phyloP scores from a whole-genome alignment of 139 green algal species.

The Chlorella sorokiniana region DNA sequence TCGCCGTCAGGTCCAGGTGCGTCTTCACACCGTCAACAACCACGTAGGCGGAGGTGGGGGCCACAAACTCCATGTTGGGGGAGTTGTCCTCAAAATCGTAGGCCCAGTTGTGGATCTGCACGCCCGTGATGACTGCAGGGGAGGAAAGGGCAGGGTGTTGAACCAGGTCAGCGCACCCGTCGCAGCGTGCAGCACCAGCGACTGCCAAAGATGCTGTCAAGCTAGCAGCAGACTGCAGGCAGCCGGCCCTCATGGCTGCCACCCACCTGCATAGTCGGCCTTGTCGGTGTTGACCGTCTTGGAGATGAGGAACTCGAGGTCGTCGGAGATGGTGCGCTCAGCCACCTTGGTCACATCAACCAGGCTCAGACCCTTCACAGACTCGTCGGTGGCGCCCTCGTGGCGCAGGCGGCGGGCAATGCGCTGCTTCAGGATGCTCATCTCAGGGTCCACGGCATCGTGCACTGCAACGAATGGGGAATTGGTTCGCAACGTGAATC shows the following conservation, averaged over 20 bases:
- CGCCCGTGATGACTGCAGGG: slow-evolving; percentile 71
- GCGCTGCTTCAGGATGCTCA: slow-evolving; percentile 86
- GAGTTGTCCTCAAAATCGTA: slow-evolving; percentile 54
- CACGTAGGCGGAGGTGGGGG: slow-evolving; percentile 66
- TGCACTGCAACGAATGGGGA: slow-evolving; percentile 47
- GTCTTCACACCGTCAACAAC: slow-evolving; percentile 77
- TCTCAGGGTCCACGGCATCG: slow-evolving; percentile 85
- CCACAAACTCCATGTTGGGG: slow-evolving; percentile 80
- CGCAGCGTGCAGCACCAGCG: background rate
- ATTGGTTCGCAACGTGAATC: no score
- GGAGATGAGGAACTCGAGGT: slow-evolving; percentile 88
- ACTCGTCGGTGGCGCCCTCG: slow-evolving; percentile 41
- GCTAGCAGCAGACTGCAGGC: background rate
- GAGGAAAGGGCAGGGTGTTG: background rate
- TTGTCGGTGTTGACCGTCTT: slow-evolving; percentile 77
- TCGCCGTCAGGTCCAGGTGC: slow-evolving; percentile 69
- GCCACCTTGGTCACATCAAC: slow-evolving; percentile 78
- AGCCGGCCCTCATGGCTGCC: background rate
- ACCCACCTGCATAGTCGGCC: slow-evolving; percentile 79
- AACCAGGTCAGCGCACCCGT: background rate
- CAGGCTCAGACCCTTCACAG: slow-evolving; percentile 56
- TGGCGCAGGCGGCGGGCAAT: slow-evolving; percentile 68
- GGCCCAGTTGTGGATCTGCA: slow-evolving; percentile 90
- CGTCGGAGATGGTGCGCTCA: slow-evolving; percentile 83
- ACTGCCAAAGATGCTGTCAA: background rate